These are phyloP conservation scores for Inga oerstediana DNA, from an alignment of 306 rosid species.

Conservation along the genomic window DNA sequence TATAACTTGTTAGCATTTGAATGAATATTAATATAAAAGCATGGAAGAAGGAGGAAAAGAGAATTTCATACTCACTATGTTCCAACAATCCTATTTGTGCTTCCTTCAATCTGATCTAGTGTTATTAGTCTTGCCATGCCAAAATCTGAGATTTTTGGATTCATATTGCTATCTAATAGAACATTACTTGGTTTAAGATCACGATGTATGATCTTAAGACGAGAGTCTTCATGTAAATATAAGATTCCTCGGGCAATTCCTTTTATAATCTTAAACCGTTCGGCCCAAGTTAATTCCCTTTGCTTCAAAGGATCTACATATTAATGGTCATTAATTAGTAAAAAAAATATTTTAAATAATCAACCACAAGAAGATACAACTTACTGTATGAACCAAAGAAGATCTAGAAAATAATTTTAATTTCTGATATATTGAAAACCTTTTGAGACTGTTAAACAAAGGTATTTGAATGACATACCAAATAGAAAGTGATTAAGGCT, in stretches of 20 bases:
- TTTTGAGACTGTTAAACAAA: no score
- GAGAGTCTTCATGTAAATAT: conserved; percentile 75
- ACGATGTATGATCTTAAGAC: conserved; percentile 64
- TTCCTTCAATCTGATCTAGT: conserved; percentile 48
- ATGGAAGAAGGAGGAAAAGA: background rate
- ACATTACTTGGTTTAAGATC: conserved; percentile 76
- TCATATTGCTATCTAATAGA: conserved; percentile 50
- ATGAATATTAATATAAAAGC: background rate
- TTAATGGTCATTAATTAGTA: background rate
- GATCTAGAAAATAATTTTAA: background rate
- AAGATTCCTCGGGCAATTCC: conserved; percentile 69
- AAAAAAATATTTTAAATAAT: background rate
- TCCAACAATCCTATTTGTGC: conserved; percentile 58
- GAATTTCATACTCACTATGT: conserved; percentile 55
- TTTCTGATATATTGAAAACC: background rate
- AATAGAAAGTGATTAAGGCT: conserved; percentile 63
- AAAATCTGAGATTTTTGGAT: conserved; percentile 74
- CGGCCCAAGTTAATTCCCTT: conserved; percentile 49
- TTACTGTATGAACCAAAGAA: background rate
- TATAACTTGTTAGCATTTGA: background rate
- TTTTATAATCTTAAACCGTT: conserved; percentile 43
- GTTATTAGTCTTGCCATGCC: conserved; percentile 66
- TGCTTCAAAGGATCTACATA: conserved; percentile 34
- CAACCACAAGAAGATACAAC: background rate
- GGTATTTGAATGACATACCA: conserved; percentile 40